Evolutionary conservation across 2,329 filamentous ascomycete species (phyloP), one percentile per base, ranked within the genome.

Genomic region (Bipolaris oryzae): DNA sequence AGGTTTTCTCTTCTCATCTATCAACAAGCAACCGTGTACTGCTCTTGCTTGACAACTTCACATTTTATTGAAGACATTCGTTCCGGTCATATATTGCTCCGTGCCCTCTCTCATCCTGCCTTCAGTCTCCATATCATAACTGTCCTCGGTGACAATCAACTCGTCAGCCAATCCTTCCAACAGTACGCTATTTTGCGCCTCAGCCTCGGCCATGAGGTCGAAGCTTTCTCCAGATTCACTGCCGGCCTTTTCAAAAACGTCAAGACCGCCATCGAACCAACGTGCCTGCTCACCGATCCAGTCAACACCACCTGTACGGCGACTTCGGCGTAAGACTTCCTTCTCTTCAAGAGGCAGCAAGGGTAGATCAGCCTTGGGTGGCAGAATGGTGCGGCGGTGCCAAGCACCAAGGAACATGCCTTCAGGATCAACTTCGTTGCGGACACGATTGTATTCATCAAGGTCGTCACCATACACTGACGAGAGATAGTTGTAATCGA

Each of bases 321-420:
- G 63, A 13, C 57, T 53, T 13, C 70, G 65, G 38, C 69, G 62
- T 55, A 78, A 76, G 1, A 80, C 66, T 52, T 79, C 73, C 23
- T 79, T 77, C 53, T 81, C 79, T 57, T 80, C 76, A 5, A 75
- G 65, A 2, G 77, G 64, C 20, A 76, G 69, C 0, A 70, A 39
- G 7, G 74, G 69, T 7, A 72, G 44, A 21, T 75, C 67, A 1
- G 61, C 56, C 31, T 66, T 68, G 3, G 69, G 53, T 0, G 74
- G 74, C 1, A 76, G 64, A n/a, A 78, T 63, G 1, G 71, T 74
- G 49, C 89, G 84, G 25, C 89, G 83, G 76, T 97, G 92, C 94
- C 94, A 99, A 46, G 92, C 88, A 2, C 94, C 94, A 13, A 94
- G 82, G 76, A 96, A 96, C 84, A 96, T 89, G 54, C 92, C 92